Evolutionary conservation across 2,329 filamentous ascomycete genomes (phyloP).

Genomic region (Periconia digitata): DNA sequence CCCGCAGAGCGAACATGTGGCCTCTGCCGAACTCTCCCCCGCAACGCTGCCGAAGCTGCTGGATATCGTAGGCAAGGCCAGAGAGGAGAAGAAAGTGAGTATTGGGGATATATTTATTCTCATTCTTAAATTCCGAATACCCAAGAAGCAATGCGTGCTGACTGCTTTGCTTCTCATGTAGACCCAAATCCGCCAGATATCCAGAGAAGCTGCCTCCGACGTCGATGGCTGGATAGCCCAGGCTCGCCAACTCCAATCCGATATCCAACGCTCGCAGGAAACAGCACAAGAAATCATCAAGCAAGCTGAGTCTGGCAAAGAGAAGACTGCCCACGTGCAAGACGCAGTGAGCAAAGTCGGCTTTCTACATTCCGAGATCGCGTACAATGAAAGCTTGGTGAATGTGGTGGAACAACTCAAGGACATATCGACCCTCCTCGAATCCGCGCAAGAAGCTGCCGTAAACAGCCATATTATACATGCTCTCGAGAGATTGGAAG

Average conservation of each 20-base stretch:
- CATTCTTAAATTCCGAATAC: too few species aligned
- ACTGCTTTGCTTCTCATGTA: not conserved
- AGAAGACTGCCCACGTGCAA: conserved; percentile 65
- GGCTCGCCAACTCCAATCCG: conserved; percentile 79
- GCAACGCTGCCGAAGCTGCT: conserved; percentile 53
- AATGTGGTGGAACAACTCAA: conserved; percentile 55
- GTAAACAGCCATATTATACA: conserved; percentile 48
- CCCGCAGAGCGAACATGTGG: conserved; percentile 58
- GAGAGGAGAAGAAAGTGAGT: conserved; percentile 56
- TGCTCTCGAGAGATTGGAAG: conserved; percentile 53
- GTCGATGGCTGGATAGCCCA: conserved; percentile 85
- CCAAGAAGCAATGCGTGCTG: not conserved
- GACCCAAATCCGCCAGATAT: conserved; percentile 74
- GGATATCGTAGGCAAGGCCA: conserved; percentile 53
- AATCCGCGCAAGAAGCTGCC: conserved; percentile 49
- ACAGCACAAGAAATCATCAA: conserved; percentile 80
- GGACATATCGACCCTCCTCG: conserved; percentile 52
- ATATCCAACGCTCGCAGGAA: conserved; percentile 77
- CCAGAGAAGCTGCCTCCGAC: conserved; percentile 74
- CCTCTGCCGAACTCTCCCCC: conserved; percentile 55
- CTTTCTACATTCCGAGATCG: conserved; percentile 60
- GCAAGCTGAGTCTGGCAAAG: conserved; percentile 70
- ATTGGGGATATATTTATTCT: too few species aligned
- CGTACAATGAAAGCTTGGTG: conserved; percentile 59
- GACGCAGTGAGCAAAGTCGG: conserved; percentile 58